Percentiles rank a stretch among this genome's conserved stretches.
These are phyloP conservation scores for Lentinus brumalis DNA, from an alignment of 768 basidiomycete species.

Conservation along the genomic window DNA sequence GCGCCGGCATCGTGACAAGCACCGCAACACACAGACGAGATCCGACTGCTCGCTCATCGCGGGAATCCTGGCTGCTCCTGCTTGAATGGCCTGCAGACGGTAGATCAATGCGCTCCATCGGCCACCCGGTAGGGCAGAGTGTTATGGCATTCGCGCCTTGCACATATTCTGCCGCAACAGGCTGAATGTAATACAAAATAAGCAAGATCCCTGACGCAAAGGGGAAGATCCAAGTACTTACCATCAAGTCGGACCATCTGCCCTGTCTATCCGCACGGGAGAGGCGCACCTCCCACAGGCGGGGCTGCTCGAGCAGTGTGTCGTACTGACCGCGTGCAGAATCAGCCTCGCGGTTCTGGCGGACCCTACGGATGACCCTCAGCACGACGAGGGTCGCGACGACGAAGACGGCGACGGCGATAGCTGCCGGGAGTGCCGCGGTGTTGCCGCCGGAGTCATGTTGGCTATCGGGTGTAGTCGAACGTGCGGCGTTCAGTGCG, in stretches of 20 bases:
- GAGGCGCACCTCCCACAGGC: not conserved
- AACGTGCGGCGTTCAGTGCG: too few species aligned
- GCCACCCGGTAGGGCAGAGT: too few species aligned
- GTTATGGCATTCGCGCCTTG: not conserved
- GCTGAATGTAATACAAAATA: not conserved
- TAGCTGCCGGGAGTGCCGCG: too few species aligned
- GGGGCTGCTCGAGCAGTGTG: not conserved
- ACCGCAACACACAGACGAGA: not conserved
- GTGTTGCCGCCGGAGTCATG: too few species aligned
- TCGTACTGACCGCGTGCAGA: not conserved
- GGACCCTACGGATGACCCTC: too few species aligned
- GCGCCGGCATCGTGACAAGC: not conserved
- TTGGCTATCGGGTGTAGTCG: too few species aligned
- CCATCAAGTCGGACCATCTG: not conserved
- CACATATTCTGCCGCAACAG: not conserved
- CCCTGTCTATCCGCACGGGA: not conserved
- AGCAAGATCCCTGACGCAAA: not conserved
- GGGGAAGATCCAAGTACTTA: not conserved
- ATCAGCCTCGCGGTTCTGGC: not conserved
- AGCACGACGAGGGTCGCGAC: too few species aligned
- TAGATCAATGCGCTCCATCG: too few species aligned
- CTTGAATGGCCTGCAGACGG: not conserved
- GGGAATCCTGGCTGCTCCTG: not conserved
- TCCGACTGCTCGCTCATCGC: not conserved
- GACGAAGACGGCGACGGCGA: too few species aligned